A percentile compares a stretch with the other conserved stretches of the same genome.
These are phyloP conservation scores for Pseudogymnoascus sp. DNA, from an alignment of 2,329 filamentous ascomycete genomes.

Conservation along the genomic window DNA sequence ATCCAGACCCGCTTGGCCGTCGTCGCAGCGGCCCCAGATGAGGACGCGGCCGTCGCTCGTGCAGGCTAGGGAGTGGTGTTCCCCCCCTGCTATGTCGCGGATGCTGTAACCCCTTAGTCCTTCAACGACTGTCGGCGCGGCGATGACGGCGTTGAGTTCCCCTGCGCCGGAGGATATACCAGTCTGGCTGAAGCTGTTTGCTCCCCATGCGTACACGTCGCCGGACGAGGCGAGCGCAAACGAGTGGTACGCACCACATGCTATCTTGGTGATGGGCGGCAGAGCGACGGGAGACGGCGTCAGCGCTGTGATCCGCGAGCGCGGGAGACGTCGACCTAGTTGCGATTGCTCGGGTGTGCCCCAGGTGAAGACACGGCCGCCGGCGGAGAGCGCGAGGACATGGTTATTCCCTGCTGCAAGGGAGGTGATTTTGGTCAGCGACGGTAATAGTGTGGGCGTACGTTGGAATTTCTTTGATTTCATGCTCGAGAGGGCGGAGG, in stretches of 20 bases:
- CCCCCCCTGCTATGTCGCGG: slow-evolving; percentile 59
- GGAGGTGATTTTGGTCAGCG: slow-evolving; percentile 45
- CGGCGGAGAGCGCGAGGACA: slow-evolving; percentile 48
- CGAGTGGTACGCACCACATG: slow-evolving; percentile 67
- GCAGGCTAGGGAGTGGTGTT: slow-evolving; percentile 65
- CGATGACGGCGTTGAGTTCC: slow-evolving; percentile 61
- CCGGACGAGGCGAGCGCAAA: slow-evolving; percentile 65
- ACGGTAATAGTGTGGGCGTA: slow-evolving; percentile 43
- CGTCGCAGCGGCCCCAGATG: slow-evolving; percentile 52
- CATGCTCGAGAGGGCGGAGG: not conserved
- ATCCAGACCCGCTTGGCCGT: slow-evolving; percentile 48
- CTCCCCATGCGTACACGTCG: slow-evolving; percentile 70
- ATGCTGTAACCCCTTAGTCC: slow-evolving; percentile 56
- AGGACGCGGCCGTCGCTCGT: slow-evolving; percentile 48
- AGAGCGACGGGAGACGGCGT: slow-evolving; percentile 27
- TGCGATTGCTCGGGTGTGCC: slow-evolving; percentile 61
- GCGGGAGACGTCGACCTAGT: slow-evolving; percentile 43
- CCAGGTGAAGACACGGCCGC: slow-evolving; percentile 54
- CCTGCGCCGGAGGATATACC: slow-evolving; percentile 56
- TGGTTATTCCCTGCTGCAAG: slow-evolving; percentile 52
- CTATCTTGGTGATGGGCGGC: slow-evolving; percentile 32
- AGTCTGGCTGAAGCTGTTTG: slow-evolving; percentile 81
- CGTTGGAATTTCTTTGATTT: slow-evolving; percentile 18
- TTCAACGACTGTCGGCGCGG: slow-evolving; percentile 58
- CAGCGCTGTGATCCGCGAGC: slow-evolving; percentile 20